A percentile compares a stretch with the other conserved stretches of the same genome.
Conservation (phyloP, 2,329 filamentous ascomycete species). For the Dactylellina parvicollis region DNA sequence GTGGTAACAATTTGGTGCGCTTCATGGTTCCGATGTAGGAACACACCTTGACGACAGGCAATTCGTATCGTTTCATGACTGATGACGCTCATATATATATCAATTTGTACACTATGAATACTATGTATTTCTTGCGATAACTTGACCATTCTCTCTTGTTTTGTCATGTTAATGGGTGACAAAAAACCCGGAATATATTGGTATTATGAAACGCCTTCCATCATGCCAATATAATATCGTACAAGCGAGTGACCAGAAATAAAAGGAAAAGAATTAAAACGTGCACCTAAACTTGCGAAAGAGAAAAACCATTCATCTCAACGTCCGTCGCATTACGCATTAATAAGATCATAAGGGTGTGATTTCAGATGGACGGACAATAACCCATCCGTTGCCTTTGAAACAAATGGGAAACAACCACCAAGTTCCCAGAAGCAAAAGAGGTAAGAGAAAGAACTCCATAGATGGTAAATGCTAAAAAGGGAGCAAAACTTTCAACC, state of each 20-base stretch:
- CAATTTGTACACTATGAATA: slow-evolving; percentile 5
- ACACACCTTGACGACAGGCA: not conserved
- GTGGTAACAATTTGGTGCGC: slow-evolving; percentile 18
- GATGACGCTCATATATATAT: not conserved
- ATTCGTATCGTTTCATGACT: not conserved
- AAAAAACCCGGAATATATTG: not conserved
- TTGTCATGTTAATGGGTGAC: not conserved
- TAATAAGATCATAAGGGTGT: slow-evolving; percentile 19
- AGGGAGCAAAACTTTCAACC: not conserved
- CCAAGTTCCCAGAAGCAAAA: not conserved
- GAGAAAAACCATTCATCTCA: slow-evolving; percentile 10
- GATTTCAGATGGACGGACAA: not conserved
- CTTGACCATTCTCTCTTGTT: not conserved
- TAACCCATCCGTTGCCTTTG: not conserved
- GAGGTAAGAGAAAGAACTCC: slow-evolving; percentile 30
- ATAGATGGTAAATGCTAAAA: slow-evolving; percentile 33
- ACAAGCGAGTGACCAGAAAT: slow-evolving; percentile 44
- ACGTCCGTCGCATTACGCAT: slow-evolving; percentile 44
- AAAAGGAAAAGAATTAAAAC: slow-evolving; percentile 2
- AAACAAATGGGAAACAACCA: not conserved
- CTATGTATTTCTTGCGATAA: not conserved
- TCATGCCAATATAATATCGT: slow-evolving; percentile 47
- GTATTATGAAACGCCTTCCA: slow-evolving; percentile 32
- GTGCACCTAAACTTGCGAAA: not conserved
- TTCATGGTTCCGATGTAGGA: no score